phyloP scores from a whole-genome alignment of 2,329 filamentous ascomycete species.

The Ascochyta koolunga region DNA sequence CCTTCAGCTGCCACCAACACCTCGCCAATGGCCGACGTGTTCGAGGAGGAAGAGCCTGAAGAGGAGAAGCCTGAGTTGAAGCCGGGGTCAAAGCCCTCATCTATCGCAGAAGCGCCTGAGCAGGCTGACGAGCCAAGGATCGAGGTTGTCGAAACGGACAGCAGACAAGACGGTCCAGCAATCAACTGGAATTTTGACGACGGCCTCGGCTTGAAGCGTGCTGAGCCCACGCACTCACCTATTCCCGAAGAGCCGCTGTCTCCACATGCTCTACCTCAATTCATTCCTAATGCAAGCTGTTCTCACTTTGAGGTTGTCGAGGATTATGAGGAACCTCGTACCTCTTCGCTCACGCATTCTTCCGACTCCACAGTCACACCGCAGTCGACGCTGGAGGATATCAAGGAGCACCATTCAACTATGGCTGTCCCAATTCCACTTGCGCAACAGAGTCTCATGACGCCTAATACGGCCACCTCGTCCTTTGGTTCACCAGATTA shows the following conservation, averaged over 20 bases:
- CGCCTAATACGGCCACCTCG: conserved; percentile 67
- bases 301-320: conserved; percentile 53
- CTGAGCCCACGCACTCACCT: conserved; percentile 17
- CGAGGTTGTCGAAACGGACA: conserved; percentile 54
- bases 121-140: conserved; percentile 51
- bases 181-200: conserved; percentile 55
- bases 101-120: conserved; percentile 42
- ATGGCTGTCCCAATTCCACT: conserved; percentile 48
- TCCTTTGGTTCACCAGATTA: conserved; percentile 68
- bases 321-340: conserved; percentile 55
- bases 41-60: conserved; percentile 79
- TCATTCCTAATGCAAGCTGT: conserved; percentile 14
- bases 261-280: conserved; percentile 29
- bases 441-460: conserved; percentile 60
- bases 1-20: conserved; percentile 61
- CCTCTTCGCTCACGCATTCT: conserved; percentile 56
- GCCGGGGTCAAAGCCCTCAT: conserved; percentile 15
- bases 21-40: conserved; percentile 83
- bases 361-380: conserved; percentile 57
- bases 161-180: conserved; percentile 43
- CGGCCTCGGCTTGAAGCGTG: conserved; percentile 43
- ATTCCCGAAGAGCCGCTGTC: conserved; percentile 32
- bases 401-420: conserved; percentile 46
- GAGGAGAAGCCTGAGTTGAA: conserved; percentile 50
- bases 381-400: conserved; percentile 34